Evolutionary conservation across 805 yeast species (phyloP).

Genomic region (Ogataea methanolica): DNA sequence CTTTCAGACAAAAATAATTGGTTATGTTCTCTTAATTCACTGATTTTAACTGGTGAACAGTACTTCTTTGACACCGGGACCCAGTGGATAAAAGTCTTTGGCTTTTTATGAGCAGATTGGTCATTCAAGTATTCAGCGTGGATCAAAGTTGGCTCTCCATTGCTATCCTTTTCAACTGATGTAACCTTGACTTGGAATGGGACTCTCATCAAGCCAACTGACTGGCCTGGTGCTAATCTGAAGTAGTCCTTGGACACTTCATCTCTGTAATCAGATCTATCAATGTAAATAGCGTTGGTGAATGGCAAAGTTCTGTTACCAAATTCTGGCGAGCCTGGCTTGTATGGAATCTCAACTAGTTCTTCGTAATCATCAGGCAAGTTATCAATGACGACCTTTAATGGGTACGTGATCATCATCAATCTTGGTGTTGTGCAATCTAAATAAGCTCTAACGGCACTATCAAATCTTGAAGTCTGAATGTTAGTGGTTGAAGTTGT

Average conservation of each 20-base stretch:
- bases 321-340: conserved; percentile 75
- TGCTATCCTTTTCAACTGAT: conserved; percentile 54
- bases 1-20: conserved; percentile 87
- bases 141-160: conserved; percentile 64
- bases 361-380: conserved; percentile 71
- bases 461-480: conserved; percentile 85
- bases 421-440: conserved; percentile 92
- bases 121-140: conserved; percentile 78
- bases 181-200: conserved; percentile 77
- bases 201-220: conserved; percentile 91
- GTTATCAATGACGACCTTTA: conserved; percentile 78
- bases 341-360: conserved; percentile 74
- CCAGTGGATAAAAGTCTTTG: conserved; percentile 98
- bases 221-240: conserved; percentile 89
- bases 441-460: conserved; percentile 78
- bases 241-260: conserved; percentile 68
- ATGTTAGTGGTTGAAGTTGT: conserved; percentile 91
- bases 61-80: conserved; percentile 65
- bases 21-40: conserved; percentile 82
- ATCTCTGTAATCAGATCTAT: conserved; percentile 81
- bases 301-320: conserved; percentile 76
- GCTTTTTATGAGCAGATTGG: conserved; percentile 54
- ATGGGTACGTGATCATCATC: conserved; percentile 88
- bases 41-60: conserved; percentile 57
- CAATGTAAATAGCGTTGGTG: conserved; percentile 76